A percentile compares a stretch with the other conserved stretches of the same genome.
phyloP scores from a whole-genome alignment of 2,329 filamentous ascomycete genomes.

The Monosporascus cannonballus region DNA sequence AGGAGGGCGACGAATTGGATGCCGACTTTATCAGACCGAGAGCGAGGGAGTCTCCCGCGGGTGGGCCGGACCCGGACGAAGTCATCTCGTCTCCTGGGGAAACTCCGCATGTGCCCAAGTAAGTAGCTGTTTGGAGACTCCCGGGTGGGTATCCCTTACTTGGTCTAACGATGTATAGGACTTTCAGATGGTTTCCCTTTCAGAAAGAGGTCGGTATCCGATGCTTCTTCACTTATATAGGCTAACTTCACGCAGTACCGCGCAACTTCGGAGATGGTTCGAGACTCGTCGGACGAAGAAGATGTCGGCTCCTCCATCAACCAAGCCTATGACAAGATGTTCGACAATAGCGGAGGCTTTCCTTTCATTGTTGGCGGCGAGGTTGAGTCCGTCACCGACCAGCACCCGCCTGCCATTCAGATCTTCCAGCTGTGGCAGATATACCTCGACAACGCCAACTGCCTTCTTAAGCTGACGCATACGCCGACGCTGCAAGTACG shows the following conservation, averaged over 20 bases:
- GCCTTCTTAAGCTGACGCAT: conserved; percentile 62
- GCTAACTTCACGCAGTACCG: conserved; percentile 37
- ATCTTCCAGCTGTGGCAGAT: conserved; percentile 63
- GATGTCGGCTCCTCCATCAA: conserved; percentile 49
- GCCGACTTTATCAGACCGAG: conserved; percentile 46
- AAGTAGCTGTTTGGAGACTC: conserved; percentile 1
- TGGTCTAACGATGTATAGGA: conserved; percentile 13
- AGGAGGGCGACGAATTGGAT: conserved; percentile 52
- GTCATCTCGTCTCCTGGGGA: conserved; percentile 22
- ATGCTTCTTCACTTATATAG: background rate
- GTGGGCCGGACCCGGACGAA: conserved; percentile 30
- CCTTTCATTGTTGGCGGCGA: conserved; percentile 48
- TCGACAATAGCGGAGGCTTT: conserved; percentile 49
- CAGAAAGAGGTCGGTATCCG: conserved; percentile 41
- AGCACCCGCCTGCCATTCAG: conserved; percentile 50
- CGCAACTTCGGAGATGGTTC: conserved; percentile 39
- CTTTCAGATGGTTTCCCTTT: conserved; percentile 45
- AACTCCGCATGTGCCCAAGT: conserved; percentile 23
- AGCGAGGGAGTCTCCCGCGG: conserved; percentile 43
- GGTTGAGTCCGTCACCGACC: conserved; percentile 35
- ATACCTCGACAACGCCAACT: conserved; percentile 64
- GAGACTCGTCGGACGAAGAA: conserved; percentile 52
- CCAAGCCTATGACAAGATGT: conserved; percentile 54
- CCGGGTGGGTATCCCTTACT: background rate
- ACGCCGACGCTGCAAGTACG: conserved; percentile 58